Evolutionary conservation across 768 basidiomycete species (phyloP).

Genomic region (Myochromella boudieri): DNA sequence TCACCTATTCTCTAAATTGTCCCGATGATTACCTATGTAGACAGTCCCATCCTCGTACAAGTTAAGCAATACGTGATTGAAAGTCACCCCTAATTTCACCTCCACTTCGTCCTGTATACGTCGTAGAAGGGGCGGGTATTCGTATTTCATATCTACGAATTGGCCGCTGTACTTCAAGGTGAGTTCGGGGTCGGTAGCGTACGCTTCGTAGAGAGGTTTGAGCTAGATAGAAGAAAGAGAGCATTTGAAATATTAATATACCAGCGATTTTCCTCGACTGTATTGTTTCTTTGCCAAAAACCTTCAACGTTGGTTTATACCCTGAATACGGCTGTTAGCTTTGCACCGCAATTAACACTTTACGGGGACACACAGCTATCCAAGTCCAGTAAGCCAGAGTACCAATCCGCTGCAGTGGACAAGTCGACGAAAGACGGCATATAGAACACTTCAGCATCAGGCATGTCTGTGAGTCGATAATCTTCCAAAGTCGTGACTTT

Average conservation of each 20-base stretch:
- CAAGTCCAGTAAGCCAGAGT: constrained; percentile 14
- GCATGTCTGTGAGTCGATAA: constrained; percentile 22
- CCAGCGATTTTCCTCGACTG: constrained; percentile 33
- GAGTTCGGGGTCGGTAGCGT: constrained; percentile 25
- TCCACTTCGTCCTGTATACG: constrained; percentile 30
- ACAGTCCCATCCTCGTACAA: constrained; percentile 28
- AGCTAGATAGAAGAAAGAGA: neutral
- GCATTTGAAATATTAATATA: constrained; percentile 5
- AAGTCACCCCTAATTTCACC: constrained; percentile 24
- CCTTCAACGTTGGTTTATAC: constrained; percentile 29
- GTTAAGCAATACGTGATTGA: constrained; percentile 32
- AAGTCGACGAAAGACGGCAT: constrained; percentile 22
- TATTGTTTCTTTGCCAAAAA: constrained; percentile 24
- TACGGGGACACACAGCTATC: constrained; percentile 14
- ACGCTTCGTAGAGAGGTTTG: constrained; percentile 15
- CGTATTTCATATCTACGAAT: constrained; percentile 26
- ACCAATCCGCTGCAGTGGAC: constrained; percentile 24
- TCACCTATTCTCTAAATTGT: constrained; percentile 27
- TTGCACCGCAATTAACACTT: neutral
- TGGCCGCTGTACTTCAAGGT: constrained; percentile 31
- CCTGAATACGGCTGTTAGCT: constrained; percentile 22
- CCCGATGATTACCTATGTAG: constrained; percentile 31
- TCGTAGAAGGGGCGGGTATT: constrained; percentile 27
- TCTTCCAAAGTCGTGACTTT: constrained; percentile 16
- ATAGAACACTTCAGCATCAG: constrained; percentile 29